A percentile compares a stretch with the other conserved stretches of the same genome.
Conservation (phyloP, 345 rosid species). For the Chamaenerion angustifolium region DNA sequence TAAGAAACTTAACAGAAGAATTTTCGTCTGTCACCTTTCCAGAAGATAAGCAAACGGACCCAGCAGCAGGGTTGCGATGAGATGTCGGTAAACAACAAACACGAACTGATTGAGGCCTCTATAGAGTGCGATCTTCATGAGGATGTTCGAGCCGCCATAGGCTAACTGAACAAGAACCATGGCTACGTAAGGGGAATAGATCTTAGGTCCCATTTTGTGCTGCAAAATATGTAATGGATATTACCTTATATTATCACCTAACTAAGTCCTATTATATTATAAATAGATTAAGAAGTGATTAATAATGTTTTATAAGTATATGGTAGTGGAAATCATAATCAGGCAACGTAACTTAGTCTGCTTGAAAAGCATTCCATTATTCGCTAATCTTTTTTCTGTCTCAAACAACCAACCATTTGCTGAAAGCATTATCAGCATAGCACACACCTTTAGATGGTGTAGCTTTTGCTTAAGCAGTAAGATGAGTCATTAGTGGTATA, state of each 20-base stretch:
- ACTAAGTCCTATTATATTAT: not conserved
- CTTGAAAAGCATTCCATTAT: not conserved
- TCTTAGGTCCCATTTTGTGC: slow-evolving; percentile 9
- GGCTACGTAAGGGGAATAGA: slow-evolving; percentile 13
- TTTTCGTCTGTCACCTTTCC: slow-evolving; percentile 18
- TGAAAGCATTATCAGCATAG: not conserved
- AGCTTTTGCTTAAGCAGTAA: too few species aligned
- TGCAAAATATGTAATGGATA: not conserved
- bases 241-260: not conserved
- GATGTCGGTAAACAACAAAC: slow-evolving; percentile 26
- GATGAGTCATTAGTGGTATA: too few species aligned
- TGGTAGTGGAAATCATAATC: slow-evolving; percentile 5
- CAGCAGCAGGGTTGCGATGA: slow-evolving; percentile 21
- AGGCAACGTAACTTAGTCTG: not conserved
- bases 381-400: not conserved
- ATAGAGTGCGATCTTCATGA: slow-evolving; percentile 25
- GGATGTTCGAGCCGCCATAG: slow-evolving; percentile 26
- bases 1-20: too few species aligned
- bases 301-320: not conserved
- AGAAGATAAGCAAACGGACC: slow-evolving; percentile 27
- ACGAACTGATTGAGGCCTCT: slow-evolving; percentile 26
- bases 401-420: not conserved
- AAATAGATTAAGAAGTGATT: not conserved
- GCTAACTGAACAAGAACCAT: slow-evolving; percentile 22
- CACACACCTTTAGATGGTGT: too few species aligned